Percentiles rank a stretch among this genome's conserved stretches.
Conservation (phyloP, 1,139 yeast species). For the Pichia sp. region DNA sequence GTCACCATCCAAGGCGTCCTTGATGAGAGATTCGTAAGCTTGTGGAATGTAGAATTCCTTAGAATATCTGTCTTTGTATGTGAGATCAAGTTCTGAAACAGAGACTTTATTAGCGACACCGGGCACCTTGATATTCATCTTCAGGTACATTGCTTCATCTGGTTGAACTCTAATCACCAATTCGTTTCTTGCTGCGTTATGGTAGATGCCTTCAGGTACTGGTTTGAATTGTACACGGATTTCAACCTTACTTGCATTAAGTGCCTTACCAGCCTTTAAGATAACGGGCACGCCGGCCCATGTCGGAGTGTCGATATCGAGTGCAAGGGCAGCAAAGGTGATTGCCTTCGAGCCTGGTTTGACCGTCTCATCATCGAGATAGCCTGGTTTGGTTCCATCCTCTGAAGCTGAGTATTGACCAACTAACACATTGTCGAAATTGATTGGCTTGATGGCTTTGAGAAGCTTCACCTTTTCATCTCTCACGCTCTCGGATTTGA, state of each 20-base stretch:
- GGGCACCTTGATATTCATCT: conserved; percentile 88
- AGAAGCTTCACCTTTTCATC: conserved; percentile 94
- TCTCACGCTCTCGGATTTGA: conserved; percentile 87
- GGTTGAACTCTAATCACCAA: conserved; percentile 94
- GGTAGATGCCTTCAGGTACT: conserved; percentile 62
- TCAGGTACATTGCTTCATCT: conserved; percentile 85
- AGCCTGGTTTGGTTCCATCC: conserved; percentile 87
- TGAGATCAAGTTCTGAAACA: conserved; percentile 83
- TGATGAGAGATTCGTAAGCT: conserved; percentile 92
- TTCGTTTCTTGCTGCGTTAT: conserved; percentile 82
- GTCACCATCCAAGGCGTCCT: conserved; percentile 86
- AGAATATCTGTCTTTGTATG: conserved; percentile 68
- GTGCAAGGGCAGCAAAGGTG: conserved; percentile 81
- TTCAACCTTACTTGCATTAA: conserved; percentile 89
- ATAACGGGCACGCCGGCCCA: conserved; percentile 99
- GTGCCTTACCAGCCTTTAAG: conserved; percentile 94
- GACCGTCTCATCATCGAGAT: conserved; percentile 92
- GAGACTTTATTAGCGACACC: conserved; percentile 80
- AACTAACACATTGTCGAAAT: conserved; percentile 57
- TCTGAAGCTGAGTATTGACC: conserved; percentile 85
- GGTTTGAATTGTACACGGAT: conserved; percentile 88
- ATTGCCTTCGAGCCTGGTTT: conserved; percentile 74
- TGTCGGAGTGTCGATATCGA: conserved; percentile 81
- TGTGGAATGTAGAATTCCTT: conserved; percentile 92
- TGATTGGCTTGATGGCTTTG: conserved; percentile 69